Percentiles rank a stretch among this genome's conserved stretches.
Conservation (phyloP, 305 asterid species). For the Plantago coronopus region DNA sequence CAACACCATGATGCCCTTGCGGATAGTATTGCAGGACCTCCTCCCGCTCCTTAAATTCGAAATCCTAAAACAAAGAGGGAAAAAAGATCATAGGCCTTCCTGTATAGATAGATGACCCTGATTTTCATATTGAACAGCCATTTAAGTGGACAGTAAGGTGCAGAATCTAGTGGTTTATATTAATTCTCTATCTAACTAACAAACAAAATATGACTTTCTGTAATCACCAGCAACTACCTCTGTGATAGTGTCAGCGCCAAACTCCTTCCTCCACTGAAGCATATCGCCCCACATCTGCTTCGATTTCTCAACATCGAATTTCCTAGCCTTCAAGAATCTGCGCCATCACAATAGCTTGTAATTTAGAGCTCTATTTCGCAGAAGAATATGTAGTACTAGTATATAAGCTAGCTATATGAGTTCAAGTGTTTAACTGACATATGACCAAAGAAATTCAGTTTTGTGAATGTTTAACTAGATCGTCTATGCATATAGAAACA, state of each 20-base stretch:
- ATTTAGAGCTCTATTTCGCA: neutral
- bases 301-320: slow-evolving; percentile 76
- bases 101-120: too few relatives aligned
- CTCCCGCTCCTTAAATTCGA: slow-evolving; percentile 80
- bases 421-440: too few relatives aligned
- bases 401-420: neutral
- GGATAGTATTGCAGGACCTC: slow-evolving; percentile 91
- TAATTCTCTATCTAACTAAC: too few relatives aligned
- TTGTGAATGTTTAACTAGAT: too few relatives aligned
- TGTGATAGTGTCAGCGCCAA: slow-evolving; percentile 62
- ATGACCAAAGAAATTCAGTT: too few relatives aligned
- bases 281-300: slow-evolving; percentile 96
- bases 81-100: too few relatives aligned
- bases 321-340: slow-evolving; percentile 89
- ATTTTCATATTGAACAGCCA: neutral
- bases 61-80: slow-evolving; percentile 40
- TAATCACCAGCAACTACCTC: slow-evolving; percentile 39
- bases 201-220: too few relatives aligned
- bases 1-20: slow-evolving; percentile 97
- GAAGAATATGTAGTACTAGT: neutral
- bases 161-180: too few relatives aligned
- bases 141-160: neutral
- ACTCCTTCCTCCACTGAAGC: slow-evolving; percentile 93
- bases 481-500: too few relatives aligned
- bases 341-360: neutral